Percentiles rank a stretch among this genome's conserved stretches.
Conservation (phyloP, 139 green algal genomes). For the Haematococcus sp. region DNA sequence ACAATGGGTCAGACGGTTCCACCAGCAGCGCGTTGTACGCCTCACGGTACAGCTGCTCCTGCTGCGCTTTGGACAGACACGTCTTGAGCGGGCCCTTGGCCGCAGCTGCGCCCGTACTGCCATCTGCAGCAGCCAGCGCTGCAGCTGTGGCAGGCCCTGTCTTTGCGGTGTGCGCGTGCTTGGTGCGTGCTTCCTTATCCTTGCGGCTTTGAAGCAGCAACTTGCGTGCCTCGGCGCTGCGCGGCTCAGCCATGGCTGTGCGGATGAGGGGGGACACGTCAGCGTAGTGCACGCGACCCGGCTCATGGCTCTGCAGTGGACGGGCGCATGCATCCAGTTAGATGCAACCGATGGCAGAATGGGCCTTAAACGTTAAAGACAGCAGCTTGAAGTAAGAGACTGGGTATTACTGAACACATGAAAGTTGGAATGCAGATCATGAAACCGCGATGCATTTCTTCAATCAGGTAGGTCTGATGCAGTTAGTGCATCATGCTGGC, state of each 20-base stretch:
- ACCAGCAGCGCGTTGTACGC: too few species aligned
- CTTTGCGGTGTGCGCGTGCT: background rate
- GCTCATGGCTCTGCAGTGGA: slow-evolving; percentile 12
- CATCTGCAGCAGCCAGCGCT: too few species aligned
- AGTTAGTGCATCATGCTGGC: too few species aligned
- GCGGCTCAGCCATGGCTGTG: slow-evolving; percentile 18
- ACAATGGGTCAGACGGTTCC: too few species aligned
- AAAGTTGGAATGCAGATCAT: too few species aligned
- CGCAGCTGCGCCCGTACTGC: background rate
- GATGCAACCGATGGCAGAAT: background rate
- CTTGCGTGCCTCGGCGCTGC: slow-evolving; percentile 4
- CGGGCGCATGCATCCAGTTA: background rate
- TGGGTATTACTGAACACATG: background rate
- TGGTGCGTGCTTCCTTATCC: background rate
- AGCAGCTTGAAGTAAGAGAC: background rate
- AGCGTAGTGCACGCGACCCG: slow-evolving; percentile 17
- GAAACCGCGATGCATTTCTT: background rate
- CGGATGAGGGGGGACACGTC: slow-evolving; percentile 21
- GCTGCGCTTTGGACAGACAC: background rate
- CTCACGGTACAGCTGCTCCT: background rate
- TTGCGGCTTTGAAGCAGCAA: slow-evolving; percentile 4
- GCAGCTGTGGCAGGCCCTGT: background rate
- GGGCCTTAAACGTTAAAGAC: background rate
- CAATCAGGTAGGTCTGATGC: background rate
- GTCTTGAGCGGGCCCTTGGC: background rate